Conservation (phyloP, 768 basidiomycete genomes). For the Podaxis sp. region DNA sequence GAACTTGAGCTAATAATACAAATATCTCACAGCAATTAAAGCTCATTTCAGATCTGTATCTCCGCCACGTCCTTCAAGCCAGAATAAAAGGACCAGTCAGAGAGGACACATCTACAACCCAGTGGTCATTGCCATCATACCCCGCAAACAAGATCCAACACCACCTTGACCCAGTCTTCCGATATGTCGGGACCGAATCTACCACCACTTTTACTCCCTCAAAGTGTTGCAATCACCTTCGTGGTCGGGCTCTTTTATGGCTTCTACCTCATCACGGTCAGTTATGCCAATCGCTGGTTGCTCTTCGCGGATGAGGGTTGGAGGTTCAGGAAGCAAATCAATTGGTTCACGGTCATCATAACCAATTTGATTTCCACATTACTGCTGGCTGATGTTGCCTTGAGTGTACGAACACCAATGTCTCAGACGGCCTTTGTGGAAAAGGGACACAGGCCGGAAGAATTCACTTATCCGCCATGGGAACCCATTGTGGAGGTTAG, state of each 20-base stretch:
- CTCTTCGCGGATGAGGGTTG: constrained; percentile 8
- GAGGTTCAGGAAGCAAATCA: not conserved
- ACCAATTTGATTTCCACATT: not conserved
- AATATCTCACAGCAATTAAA: too few species aligned
- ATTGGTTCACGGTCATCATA: not conserved
- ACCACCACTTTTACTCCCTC: not conserved
- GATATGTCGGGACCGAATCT: too few species aligned
- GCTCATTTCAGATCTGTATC: too few species aligned
- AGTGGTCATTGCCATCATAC: too few species aligned
- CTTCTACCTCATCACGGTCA: not conserved
- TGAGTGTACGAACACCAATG: not conserved
- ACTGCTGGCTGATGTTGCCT: not conserved
- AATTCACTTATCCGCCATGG: not conserved
- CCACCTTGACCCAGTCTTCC: too few species aligned
- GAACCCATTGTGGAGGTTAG: not conserved
- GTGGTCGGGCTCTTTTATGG: not conserved
- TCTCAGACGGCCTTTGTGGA: not conserved
- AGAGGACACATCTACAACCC: too few species aligned
- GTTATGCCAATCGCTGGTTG: constrained; percentile 4
- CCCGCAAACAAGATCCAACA: too few species aligned
- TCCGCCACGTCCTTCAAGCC: too few species aligned
- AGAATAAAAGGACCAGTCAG: too few species aligned
- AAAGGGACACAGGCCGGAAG: not conserved
- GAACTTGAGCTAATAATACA: too few species aligned
- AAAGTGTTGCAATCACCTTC: not conserved